Base-by-base conservation (phyloP, 495 filamentous ascomycete genomes). In the Penicillium roqueforti region DNA sequence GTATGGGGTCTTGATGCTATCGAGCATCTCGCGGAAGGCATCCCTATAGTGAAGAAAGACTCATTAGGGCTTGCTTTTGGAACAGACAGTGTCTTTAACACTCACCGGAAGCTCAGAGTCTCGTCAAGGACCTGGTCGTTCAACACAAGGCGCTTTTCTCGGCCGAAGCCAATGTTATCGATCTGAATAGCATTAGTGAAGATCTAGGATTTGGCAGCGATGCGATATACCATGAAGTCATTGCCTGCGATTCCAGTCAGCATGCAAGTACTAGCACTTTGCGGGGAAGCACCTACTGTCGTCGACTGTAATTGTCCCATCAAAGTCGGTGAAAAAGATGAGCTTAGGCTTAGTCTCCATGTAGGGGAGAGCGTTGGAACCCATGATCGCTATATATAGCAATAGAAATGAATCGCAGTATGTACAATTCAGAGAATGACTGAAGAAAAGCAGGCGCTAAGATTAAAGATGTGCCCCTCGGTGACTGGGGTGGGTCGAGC, bases 321-420 rank as follows among this genome's bases (percentile, higher is more conserved):
- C 92, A 58, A 97, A 97, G 70, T 97, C 92, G 37, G 92, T 92
- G 76, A 97, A 97, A 78, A 97, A 95, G 71, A 97, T 93, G 76
- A 86, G 84, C 68, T 89, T 87, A 29, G 87, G 87, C 59, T 81
- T 80, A 14, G 82, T 86, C 58, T 77, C 73, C 71, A 91, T 68
- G 50, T 75, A 75, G 4, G 72, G 71, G 18, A 77, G 72, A 37
- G 52, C 57, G 36, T 54, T 64, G n/a, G 74, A 66, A 10, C 63
- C 65, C 72, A 77, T 77, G 45, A 32, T 18, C 4, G 46, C 45
- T 51, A 53, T 32, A 44, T 10, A 46, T 48, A 36, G 34, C 34
- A 41, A 28, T 16, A 49, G 20, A 36, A 54, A 48, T 19, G 43
- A 56, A 47, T 29, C 18, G 39, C 51, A 42, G 56, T 11, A 52